Conservation (phyloP, 306 rosid genomes). For the Amphicarpaea edgeworthii region DNA sequence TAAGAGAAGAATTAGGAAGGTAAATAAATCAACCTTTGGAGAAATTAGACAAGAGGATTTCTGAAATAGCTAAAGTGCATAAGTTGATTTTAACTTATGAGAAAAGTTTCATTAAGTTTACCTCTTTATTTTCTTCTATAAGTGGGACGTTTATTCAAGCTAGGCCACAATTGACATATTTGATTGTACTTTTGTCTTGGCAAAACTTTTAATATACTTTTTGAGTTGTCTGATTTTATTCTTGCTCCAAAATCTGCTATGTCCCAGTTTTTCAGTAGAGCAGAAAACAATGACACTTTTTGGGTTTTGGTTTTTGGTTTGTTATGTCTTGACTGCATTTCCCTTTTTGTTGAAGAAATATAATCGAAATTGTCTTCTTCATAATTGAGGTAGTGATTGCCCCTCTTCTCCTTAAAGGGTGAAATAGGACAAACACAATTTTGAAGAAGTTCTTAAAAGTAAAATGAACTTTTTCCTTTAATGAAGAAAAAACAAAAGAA, state of each 20-base stretch:
- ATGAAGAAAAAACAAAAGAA: not conserved
- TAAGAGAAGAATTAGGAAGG: not conserved
- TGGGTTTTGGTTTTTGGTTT: slow-evolving; percentile 27
- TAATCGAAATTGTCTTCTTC: slow-evolving; percentile 37
- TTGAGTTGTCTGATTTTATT: not conserved
- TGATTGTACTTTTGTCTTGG: slow-evolving; percentile 1
- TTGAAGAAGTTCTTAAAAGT: not conserved
- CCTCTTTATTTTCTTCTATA: not conserved
- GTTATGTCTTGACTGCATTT: slow-evolving; percentile 24
- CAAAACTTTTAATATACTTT: not conserved
- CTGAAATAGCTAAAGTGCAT: not conserved
- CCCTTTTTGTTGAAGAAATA: slow-evolving; percentile 35
- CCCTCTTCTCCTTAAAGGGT: not conserved
- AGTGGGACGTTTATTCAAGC: not conserved
- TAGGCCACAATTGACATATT: not conserved
- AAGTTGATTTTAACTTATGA: not conserved
- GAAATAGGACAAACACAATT: not conserved
- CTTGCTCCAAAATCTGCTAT: not conserved
- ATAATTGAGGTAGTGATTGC: slow-evolving; percentile 16
- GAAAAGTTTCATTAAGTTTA: not conserved
- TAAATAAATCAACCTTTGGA: not conserved
- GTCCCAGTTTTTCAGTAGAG: not conserved
- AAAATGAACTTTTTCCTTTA: not conserved
- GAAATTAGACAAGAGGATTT: not conserved
- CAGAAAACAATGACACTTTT: not conserved